Base-by-base conservation (phyloP, 192 early-diverging fungal genomes). In the Diversispora eburnea region DNA sequence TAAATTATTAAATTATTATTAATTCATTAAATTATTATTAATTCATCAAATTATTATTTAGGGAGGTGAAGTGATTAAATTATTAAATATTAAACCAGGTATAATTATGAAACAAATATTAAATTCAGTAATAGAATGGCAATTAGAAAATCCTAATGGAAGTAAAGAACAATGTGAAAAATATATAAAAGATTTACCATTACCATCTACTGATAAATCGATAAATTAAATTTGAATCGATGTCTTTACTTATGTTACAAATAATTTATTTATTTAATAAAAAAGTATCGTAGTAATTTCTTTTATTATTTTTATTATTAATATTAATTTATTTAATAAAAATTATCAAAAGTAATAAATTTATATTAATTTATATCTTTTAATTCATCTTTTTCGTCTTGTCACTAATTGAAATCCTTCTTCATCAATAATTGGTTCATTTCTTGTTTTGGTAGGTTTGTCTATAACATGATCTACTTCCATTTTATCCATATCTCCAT, bases 51-150 rank as follows among this genome's bases (percentile, higher is more conserved):
- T 5, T 22, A 17, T 5, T 47, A 52, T 49, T 39, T 71, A 93
- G 91, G 93, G 97, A 52, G 89, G 90, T 56, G 81, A 85, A 33
- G 81, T 91, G 0, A 78, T 86, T 3, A 67, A 72, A 25, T 42
- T 92, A 17, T 76, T 95, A 54, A 83, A 83, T 6, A 87, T 95
- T 55, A 86, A 82, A 69, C 91, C 92, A 6, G 94, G 97, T 8
- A 91, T 90, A 8, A 71, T 63, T 9, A 79, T 96, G 10, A 87
- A 84, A 65, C 71, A 73, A 13, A 80, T 91, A 49, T 80, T 96
- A n/a, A 79, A 84, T 5, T 64, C 65, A 1, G 78, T 97, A 42
- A 93, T 95, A 86, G 81, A 82, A 54, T 97, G 92, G 91, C 95
- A 98, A 82, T 77, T 98, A 42, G 83, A 78, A 19, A 67, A 95